Evolutionary conservation across 208 protist genomes (phyloP).

Genomic region (Leishmania braziliensis): DNA sequence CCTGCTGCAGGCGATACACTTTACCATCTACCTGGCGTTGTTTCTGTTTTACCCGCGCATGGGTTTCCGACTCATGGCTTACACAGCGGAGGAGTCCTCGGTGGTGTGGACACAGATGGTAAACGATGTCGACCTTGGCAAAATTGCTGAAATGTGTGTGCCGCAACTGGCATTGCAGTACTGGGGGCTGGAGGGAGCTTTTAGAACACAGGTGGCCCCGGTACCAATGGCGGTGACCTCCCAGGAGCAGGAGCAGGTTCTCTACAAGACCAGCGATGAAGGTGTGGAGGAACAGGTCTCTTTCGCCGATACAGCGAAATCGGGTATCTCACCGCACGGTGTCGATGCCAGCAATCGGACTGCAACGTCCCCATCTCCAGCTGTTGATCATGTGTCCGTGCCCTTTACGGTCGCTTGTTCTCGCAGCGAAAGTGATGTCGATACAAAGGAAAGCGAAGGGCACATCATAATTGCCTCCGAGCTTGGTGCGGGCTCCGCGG

Average conservation of each 20-base stretch:
- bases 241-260: conserved; percentile 4
- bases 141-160: conserved; percentile 50
- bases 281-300: not conserved
- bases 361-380: not conserved
- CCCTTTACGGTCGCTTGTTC: not conserved
- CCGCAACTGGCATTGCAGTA: conserved; percentile 58
- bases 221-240: conserved; percentile 22
- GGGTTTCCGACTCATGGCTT: conserved; percentile 76
- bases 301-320: not conserved
- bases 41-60: conserved; percentile 71
- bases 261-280: not conserved
- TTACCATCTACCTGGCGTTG: conserved; percentile 48
- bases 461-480: not conserved
- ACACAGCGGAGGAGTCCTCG: conserved; percentile 78
- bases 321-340: not conserved
- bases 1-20: conserved; percentile 52
- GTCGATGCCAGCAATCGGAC: not conserved
- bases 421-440: not conserved
- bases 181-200: conserved; percentile 58
- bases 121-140: conserved; percentile 81
- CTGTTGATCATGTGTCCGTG: not conserved
- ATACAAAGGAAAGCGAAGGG: not conserved
- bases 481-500: not conserved
- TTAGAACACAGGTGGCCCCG: conserved; percentile 29
- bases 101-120: conserved; percentile 89